Evolutionary conservation across 192 early-diverging fungal species (phyloP).

Genomic region (Umbelopsis vinacea): DNA sequence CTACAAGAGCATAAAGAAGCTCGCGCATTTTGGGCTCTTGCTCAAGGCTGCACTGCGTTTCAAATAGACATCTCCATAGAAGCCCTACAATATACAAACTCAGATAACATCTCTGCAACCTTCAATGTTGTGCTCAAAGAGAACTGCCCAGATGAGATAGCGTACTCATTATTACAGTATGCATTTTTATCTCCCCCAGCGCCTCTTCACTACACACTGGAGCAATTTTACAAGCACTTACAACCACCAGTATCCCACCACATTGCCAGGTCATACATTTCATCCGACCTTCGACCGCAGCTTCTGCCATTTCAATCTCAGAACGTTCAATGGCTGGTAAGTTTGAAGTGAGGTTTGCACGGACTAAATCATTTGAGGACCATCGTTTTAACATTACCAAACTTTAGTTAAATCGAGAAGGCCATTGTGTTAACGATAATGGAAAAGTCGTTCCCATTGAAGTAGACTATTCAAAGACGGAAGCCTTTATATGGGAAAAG

Average conservation of each 20-base stretch:
- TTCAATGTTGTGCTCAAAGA: not conserved
- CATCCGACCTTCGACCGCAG: slow-evolving; percentile 17
- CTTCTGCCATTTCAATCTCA: slow-evolving; percentile 36
- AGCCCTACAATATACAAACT: not conserved
- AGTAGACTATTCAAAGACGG: not conserved
- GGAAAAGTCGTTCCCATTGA: not conserved
- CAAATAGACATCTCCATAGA: not conserved
- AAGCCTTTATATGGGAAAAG: slow-evolving; percentile 24
- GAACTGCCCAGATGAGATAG: not conserved
- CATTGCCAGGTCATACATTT: not conserved
- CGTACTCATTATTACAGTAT: slow-evolving; percentile 1
- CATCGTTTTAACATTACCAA: not conserved
- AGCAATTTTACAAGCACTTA: slow-evolving; percentile 25
- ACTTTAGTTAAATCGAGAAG: slow-evolving; percentile 11
- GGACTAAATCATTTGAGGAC: not conserved
- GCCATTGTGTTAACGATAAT: not conserved
- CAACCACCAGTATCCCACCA: slow-evolving; percentile 22
- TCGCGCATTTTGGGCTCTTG: slow-evolving; percentile 8
- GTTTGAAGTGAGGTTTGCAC: not conserved
- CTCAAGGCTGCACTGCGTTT: not conserved
- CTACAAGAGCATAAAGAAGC: not conserved
- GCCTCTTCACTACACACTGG: slow-evolving; percentile 16
- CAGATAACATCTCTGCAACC: not conserved
- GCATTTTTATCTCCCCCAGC: slow-evolving; percentile 5
- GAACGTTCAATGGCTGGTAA: slow-evolving; percentile 37